phyloP scores from a whole-genome alignment of 2,329 filamentous ascomycete genomes.

The Tolypocladium ophioglossoides region DNA sequence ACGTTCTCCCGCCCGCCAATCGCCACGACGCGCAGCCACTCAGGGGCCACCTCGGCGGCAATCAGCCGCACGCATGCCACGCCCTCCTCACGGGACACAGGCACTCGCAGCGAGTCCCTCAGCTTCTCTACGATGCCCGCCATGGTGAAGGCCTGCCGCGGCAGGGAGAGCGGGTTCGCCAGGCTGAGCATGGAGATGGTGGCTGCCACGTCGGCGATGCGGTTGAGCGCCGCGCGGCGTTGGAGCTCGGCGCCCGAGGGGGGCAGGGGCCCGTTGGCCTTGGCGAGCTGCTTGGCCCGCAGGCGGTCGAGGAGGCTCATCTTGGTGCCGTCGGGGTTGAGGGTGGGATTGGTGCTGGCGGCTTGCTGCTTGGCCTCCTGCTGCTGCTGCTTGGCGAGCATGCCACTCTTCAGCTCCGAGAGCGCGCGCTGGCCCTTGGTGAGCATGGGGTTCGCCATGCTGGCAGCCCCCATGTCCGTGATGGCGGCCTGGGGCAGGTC shows the following conservation, averaged over 20 bases:
- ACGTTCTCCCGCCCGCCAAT: conserved; percentile 46
- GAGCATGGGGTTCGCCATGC: conserved; percentile 44
- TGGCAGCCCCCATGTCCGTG: conserved; percentile 16
- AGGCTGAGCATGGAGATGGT: conserved; percentile 57
- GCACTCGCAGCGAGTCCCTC: conserved; percentile 52
- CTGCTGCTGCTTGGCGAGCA: conserved; percentile 41
- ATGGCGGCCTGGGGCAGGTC: conserved; percentile 27
- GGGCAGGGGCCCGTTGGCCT: conserved; percentile 43
- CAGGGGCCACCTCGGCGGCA: conserved; percentile 42
- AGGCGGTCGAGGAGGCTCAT: conserved; percentile 68
- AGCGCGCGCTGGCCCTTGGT: conserved; percentile 59
- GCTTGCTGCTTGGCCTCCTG: conserved; percentile 26
- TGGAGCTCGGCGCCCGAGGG: conserved; percentile 46
- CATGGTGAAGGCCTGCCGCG: conserved; percentile 56
- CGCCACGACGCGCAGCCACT: conserved; percentile 42
- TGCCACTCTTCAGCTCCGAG: conserved; percentile 54
- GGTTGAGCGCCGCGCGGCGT: conserved; percentile 54
- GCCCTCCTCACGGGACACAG: conserved; percentile 42
- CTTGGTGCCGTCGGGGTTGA: conserved; percentile 36
- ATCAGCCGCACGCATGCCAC: conserved; percentile 38
- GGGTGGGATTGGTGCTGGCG: conserved; percentile 16
- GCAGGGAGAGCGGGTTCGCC: conserved; percentile 35
- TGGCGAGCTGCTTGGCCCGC: conserved; percentile 56
- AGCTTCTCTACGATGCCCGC: conserved; percentile 52
- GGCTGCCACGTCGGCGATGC: conserved; percentile 56